Percentiles rank a stretch among this genome's conserved stretches.
phyloP scores from a whole-genome alignment of 305 asterid species.

The Solanum hybrid region DNA sequence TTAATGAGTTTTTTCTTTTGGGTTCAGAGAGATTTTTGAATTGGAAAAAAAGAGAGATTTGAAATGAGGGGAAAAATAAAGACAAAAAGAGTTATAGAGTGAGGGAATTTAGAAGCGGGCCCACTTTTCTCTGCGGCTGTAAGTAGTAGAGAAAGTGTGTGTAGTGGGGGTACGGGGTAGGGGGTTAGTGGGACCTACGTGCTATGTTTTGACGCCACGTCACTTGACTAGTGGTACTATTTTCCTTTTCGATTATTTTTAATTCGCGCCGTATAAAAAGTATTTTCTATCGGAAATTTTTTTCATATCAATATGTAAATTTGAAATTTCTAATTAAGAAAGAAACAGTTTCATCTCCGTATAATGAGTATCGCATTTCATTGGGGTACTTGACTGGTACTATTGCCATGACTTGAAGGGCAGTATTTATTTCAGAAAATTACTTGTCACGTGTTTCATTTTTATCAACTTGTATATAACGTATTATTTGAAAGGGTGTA shows the following conservation, averaged over 20 bases:
- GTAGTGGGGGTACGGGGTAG: slow-evolving; percentile 7
- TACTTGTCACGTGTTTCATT: not conserved
- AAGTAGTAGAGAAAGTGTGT: not conserved
- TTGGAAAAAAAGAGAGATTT: not conserved
- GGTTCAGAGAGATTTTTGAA: not conserved
- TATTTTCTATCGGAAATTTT: accelerated
- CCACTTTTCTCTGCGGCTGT: not conserved
- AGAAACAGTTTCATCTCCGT: accelerated
- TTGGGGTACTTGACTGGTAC: not conserved
- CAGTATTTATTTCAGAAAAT: not conserved
- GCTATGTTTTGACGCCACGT: slow-evolving; percentile 8
- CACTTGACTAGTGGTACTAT: not conserved
- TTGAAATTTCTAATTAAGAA: no score
- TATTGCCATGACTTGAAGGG: not conserved
- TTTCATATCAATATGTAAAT: accelerated
- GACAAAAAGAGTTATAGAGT: slow-evolving; percentile 20
- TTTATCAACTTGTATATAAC: not conserved
- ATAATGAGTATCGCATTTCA: not conserved
- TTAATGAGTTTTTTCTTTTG: slow-evolving; percentile 23
- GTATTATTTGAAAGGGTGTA: no score
- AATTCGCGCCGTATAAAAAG: accelerated
- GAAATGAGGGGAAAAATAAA: slow-evolving; percentile 12
- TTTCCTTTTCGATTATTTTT: no score
- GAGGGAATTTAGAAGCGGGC: not conserved
- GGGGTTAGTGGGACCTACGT: slow-evolving; percentile 3